Evolutionary conservation across 257 asterid genomes (phyloP).

Genomic region (Echites panduratus): DNA sequence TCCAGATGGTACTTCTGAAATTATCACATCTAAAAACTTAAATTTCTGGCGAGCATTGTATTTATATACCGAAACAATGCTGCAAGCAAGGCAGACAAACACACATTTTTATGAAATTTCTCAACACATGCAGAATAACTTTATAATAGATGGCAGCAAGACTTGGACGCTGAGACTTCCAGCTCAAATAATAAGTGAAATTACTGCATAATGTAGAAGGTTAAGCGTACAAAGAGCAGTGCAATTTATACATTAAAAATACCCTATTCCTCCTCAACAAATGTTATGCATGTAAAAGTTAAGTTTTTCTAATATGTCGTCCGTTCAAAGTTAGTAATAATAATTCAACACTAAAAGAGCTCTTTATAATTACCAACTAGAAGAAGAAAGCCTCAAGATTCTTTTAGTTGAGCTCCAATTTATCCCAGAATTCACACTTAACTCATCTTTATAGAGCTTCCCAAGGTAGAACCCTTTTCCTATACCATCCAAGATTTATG

Average conservation of each 20-base stretch:
- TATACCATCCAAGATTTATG: background rate
- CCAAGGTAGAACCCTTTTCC: background rate
- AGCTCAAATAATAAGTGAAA: no score
- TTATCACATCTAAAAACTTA: background rate
- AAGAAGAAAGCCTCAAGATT: background rate
- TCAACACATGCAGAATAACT: background rate
- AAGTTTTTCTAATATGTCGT: background rate
- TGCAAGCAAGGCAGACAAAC: background rate
- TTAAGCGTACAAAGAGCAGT: background rate
- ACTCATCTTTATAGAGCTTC: background rate
- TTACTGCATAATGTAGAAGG: background rate
- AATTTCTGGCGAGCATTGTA: background rate
- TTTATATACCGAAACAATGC: background rate
- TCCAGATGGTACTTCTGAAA: background rate
- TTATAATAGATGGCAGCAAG: background rate
- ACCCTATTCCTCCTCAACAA: no score
- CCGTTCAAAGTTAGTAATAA: background rate
- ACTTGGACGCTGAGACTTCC: background rate
- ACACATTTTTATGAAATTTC: background rate
- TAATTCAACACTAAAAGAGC: background rate
- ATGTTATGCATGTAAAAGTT: background rate
- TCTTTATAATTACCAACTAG: background rate
- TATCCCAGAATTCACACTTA: no score
- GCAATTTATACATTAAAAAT: background rate
- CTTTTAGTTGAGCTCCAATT: constrained; percentile 1